These are phyloP conservation scores for Starmerella scarabaei DNA, from an alignment of 805 yeast species.

Conservation along the genomic window DNA sequence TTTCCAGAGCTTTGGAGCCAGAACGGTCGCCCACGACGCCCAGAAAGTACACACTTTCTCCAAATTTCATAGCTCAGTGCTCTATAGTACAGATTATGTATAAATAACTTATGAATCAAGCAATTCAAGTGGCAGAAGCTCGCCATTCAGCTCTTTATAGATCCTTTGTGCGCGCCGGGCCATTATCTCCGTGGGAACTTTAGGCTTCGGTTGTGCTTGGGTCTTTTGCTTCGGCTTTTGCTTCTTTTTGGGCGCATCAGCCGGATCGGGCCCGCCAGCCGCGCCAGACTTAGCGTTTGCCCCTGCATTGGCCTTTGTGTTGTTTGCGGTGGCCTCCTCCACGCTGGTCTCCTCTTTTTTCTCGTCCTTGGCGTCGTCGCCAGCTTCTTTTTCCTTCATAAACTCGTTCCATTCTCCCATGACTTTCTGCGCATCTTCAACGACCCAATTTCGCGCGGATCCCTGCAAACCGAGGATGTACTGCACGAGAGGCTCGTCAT, in stretches of 20 bases:
- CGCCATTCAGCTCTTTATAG: conserved; percentile 13
- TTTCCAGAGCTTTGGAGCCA: too few species aligned
- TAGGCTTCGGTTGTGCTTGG: conserved; percentile 7
- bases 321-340: neutral
- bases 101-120: conserved; percentile 10
- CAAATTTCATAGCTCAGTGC: neutral
- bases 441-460: conserved; percentile 47
- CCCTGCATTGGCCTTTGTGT: neutral
- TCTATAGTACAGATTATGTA: neutral
- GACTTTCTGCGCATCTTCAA: conserved; percentile 36
- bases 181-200: conserved; percentile 16
- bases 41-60: too few species aligned
- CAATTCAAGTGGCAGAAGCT: conserved; percentile 12
- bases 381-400: conserved; percentile 26
- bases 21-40: too few species aligned
- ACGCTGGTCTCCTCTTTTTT: neutral
- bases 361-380: conserved; percentile 1
- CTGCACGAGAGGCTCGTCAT: conserved; percentile 36
- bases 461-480: conserved; percentile 59
- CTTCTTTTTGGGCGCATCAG: conserved; percentile 13
- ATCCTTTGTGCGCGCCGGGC: conserved; percentile 19
- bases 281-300: neutral
- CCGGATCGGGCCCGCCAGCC: conserved; percentile 1
- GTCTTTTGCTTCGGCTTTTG: conserved; percentile 10
- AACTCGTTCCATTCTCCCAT: conserved; percentile 45